Conservation (phyloP, 1,139 yeast species). For the Kodamaea plutei region DNA sequence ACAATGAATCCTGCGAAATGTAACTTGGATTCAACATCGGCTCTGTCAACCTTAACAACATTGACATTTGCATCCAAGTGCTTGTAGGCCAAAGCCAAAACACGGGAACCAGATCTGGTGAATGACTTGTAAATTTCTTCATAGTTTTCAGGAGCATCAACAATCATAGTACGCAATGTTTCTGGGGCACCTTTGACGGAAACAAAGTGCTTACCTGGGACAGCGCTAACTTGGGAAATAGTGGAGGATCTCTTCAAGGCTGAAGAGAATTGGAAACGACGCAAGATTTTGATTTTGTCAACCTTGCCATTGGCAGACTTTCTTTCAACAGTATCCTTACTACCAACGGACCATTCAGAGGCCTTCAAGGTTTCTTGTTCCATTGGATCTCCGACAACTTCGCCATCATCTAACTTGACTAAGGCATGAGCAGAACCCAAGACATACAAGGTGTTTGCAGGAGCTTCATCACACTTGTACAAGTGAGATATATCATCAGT, state of each 20-base stretch:
- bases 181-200: conserved; percentile 99
- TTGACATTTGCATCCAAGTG: conserved; percentile 51
- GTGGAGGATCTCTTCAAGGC: conserved; percentile 94
- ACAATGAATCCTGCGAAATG: conserved; percentile 90
- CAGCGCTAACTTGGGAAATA: conserved; percentile 58
- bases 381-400: conserved; percentile 98
- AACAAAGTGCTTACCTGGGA: conserved; percentile 58
- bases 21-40: conserved; percentile 68
- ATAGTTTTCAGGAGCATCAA: conserved; percentile 68
- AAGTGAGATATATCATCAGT: conserved; percentile 48
- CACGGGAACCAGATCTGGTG: conserved; percentile 95
- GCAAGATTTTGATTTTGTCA: conserved; percentile 66
- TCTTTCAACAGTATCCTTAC: conserved; percentile 62
- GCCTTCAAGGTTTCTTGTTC: conserved; percentile 93
- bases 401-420: conserved; percentile 92
- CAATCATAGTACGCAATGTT: conserved; percentile 77
- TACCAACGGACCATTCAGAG: conserved; percentile 79
- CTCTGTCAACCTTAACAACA: conserved; percentile 59
- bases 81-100: conserved; percentile 88
- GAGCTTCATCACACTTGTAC: conserved; percentile 53
- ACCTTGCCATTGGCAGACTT: conserved; percentile 24
- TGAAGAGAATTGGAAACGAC: conserved; percentile 96
- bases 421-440: conserved; percentile 96
- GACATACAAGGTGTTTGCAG: conserved; percentile 64
- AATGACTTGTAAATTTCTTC: conserved; percentile 86